Percentiles rank a stretch among this genome's conserved stretches.
Conservation (phyloP, 176 grass and related monocot genomes). For the Guadua angustifolia region DNA sequence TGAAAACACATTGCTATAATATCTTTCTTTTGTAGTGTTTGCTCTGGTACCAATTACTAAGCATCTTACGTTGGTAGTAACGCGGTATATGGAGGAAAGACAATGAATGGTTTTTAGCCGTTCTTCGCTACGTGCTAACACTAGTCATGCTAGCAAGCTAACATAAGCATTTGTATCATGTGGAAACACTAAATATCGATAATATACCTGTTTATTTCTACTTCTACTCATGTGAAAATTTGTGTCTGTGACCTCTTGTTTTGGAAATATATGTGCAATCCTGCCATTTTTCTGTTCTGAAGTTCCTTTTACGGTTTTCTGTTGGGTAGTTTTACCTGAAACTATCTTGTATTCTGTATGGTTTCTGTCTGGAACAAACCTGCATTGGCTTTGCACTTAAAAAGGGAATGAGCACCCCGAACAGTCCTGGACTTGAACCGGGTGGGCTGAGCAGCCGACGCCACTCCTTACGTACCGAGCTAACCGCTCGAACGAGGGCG, state of each 20-base stretch:
- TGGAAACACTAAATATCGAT: not conserved
- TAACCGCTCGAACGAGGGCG: too few species aligned
- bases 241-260: not conserved
- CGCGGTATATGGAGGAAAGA: not conserved
- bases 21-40: not conserved
- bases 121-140: not conserved
- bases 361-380: not conserved
- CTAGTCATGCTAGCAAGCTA: not conserved
- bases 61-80: not conserved
- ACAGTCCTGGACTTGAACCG: too few species aligned
- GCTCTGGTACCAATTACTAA: not conserved
- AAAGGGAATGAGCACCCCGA: too few species aligned
- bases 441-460: too few species aligned
- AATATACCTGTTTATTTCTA: not conserved
- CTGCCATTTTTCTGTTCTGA: not conserved
- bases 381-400: not conserved
- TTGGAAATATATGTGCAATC: not conserved
- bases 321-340: not conserved
- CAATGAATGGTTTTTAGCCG: not conserved
- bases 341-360: not conserved
- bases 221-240: not conserved
- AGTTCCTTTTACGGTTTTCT: conserved; percentile 13
- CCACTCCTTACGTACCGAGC: too few species aligned
- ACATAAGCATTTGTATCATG: not conserved
- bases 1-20: too few species aligned